Percentiles rank a stretch among this genome's conserved stretches.
Evolutionary conservation across 1,284 basidiomycete species (phyloP).

Genomic region (Prillingera fragicola): DNA sequence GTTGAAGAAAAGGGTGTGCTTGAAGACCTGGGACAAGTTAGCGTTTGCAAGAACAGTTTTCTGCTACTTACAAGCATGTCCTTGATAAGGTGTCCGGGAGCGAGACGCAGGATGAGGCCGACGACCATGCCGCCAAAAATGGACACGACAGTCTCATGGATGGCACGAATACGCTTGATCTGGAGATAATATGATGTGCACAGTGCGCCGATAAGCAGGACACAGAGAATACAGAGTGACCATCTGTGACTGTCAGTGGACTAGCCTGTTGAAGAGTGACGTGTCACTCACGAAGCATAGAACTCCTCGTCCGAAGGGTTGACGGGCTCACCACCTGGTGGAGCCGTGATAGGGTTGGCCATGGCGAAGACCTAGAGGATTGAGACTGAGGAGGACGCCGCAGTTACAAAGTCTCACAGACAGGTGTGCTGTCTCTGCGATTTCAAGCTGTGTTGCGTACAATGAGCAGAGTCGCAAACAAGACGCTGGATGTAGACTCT

Average conservation of each 20-base stretch:
- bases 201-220: constrained; percentile 87
- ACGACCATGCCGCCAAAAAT: constrained; percentile 95
- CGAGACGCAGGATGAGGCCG: constrained; percentile 80
- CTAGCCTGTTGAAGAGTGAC: background rate
- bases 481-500: too few relatives aligned
- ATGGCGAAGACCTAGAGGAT: too few relatives aligned
- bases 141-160: constrained; percentile 95
- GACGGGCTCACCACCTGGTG: constrained; percentile 28
- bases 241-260: constrained; percentile 49
- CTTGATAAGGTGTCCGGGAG: constrained; percentile 87
- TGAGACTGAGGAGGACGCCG: too few relatives aligned
- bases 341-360: constrained; percentile 20
- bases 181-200: constrained; percentile 98
- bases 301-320: constrained; percentile 70
- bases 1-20: constrained; percentile 97
- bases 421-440: too few relatives aligned
- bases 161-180: constrained; percentile 87
- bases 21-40: constrained; percentile 68
- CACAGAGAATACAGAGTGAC: constrained; percentile 90
- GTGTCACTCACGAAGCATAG: constrained; percentile 61
- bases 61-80: constrained; percentile 82
- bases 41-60: background rate
- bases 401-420: too few relatives aligned
- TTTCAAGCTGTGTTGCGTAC: too few relatives aligned
- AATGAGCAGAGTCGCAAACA: too few relatives aligned